phyloP scores from a whole-genome alignment of 495 filamentous ascomycete species.

The Bacidia gigantensis region DNA sequence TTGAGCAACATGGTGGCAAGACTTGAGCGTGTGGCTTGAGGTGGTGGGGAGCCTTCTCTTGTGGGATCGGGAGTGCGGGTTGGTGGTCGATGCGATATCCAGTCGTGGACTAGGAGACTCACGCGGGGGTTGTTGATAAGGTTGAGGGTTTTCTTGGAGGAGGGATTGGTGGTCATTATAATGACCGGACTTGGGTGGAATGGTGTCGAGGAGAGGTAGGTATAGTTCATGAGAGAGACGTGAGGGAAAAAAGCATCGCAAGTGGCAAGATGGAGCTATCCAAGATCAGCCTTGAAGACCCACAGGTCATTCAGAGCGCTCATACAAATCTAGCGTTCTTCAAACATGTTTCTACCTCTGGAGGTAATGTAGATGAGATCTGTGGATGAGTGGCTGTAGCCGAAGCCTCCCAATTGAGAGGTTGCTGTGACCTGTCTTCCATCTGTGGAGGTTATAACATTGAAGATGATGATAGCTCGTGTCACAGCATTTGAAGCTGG shows the following conservation, averaged over 20 bases:
- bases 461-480: too few relatives aligned
- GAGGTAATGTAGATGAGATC: slow-evolving; percentile 53
- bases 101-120: slow-evolving; percentile 92
- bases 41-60: slow-evolving; percentile 46
- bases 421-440: slow-evolving; percentile 35
- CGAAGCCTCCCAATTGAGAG: slow-evolving; percentile 63
- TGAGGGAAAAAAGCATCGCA: slow-evolving; percentile 72
- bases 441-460: too few relatives aligned
- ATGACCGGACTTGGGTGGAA: slow-evolving; percentile 60
- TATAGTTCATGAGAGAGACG: slow-evolving; percentile 98
- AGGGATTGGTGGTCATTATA: slow-evolving; percentile 85
- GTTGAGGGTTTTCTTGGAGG: slow-evolving; percentile 80
- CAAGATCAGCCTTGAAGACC: not conserved
- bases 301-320: too few relatives aligned
- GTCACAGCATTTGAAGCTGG: too few relatives aligned
- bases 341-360: slow-evolving; percentile 76
- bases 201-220: slow-evolving; percentile 78
- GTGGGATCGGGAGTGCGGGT: slow-evolving; percentile 48
- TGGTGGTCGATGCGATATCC: slow-evolving; percentile 87
- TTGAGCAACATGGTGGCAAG: slow-evolving; percentile 74
- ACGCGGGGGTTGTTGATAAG: slow-evolving; percentile 79
- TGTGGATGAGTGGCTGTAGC: slow-evolving; percentile 57
- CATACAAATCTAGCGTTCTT: slow-evolving; percentile 90
- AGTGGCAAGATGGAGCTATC: slow-evolving; percentile 86
- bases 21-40: slow-evolving; percentile 49